phyloP scores from a whole-genome alignment of 305 asterid genomes.

The Fraxinus ornus region DNA sequence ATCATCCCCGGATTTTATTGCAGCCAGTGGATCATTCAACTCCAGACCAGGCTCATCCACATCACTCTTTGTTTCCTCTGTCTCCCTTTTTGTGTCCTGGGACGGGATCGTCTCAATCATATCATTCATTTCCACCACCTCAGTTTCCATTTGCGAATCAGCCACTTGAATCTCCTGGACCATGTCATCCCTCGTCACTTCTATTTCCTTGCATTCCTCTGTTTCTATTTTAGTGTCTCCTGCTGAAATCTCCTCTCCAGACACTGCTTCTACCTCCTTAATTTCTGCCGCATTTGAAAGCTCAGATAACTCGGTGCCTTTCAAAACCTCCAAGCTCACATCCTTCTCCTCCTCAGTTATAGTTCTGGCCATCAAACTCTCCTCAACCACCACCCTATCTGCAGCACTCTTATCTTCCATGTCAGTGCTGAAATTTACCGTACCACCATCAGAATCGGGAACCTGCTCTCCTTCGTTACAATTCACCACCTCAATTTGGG shows the following conservation, averaged over 20 bases:
- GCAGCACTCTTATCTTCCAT: constrained; percentile 30
- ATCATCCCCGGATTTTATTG: constrained; percentile 53
- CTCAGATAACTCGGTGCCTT: constrained; percentile 28
- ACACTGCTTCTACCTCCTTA: constrained; percentile 22
- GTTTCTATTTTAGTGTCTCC: constrained; percentile 34
- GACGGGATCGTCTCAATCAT: constrained; percentile 28
- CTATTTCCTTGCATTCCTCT: constrained; percentile 12
- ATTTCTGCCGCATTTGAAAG: constrained; percentile 23
- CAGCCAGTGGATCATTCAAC: constrained; percentile 47
- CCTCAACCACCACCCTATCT: constrained; percentile 29
- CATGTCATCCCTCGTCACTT: neutral
- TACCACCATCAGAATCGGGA: constrained; percentile 19
- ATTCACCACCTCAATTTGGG: constrained; percentile 28
- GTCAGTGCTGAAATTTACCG: constrained; percentile 14
- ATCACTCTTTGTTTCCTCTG: constrained; percentile 45
- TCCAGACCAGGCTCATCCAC: constrained; percentile 50
- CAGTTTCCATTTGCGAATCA: constrained; percentile 25
- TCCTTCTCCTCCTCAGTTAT: constrained; percentile 28
- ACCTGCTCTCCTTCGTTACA: constrained; percentile 33
- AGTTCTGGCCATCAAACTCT: constrained; percentile 21
- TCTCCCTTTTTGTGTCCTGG: constrained; percentile 42
- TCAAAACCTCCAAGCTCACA: constrained; percentile 21
- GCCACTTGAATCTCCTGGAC: neutral
- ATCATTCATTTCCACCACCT: neutral
- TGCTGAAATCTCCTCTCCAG: constrained; percentile 29